Conservation (phyloP, 176 grass and related monocot genomes). For the Chrysopogon serrulatus region DNA sequence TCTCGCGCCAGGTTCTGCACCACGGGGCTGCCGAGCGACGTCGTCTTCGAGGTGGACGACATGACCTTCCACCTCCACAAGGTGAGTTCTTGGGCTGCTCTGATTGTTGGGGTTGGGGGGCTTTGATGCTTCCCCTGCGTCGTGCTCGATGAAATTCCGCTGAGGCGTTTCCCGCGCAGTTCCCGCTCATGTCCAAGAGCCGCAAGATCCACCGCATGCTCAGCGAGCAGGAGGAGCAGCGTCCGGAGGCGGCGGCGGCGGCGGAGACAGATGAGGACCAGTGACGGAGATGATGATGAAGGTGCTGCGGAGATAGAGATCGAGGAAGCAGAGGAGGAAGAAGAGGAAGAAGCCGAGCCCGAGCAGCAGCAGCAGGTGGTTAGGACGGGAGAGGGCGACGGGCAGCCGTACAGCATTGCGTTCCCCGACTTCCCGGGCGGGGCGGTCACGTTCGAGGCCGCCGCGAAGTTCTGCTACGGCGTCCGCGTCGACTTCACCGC, state of each 20-base stretch:
- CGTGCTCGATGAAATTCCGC: conserved; percentile 60
- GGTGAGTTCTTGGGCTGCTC: conserved; percentile 23
- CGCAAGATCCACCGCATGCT: conserved; percentile 70
- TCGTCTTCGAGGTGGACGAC: conserved; percentile 72
- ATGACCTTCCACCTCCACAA: conserved; percentile 98
- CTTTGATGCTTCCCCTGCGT: not conserved
- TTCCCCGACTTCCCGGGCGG: conserved; percentile 71
- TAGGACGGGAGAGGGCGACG: not conserved
- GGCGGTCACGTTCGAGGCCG: conserved; percentile 70
- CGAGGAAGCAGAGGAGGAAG: conserved; percentile 31
- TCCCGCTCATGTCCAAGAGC: conserved; percentile 91
- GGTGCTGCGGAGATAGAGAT: conserved; percentile 36
- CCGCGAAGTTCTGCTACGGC: conserved; percentile 88
- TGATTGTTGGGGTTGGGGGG: not conserved
- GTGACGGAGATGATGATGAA: not conserved
- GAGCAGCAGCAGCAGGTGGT: conserved; percentile 17
- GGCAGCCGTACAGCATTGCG: conserved; percentile 40
- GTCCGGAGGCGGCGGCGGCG: not conserved
- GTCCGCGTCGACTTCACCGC: conserved; percentile 76
- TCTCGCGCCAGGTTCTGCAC: conserved; percentile 74
- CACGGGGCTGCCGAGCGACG: conserved; percentile 89
- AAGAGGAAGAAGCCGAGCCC: not conserved
- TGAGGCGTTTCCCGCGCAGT: conserved; percentile 47
- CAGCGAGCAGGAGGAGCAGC: conserved; percentile 51
- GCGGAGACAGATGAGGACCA: not conserved